A percentile compares a stretch with the other conserved stretches of the same genome.
Evolutionary conservation across 768 basidiomycete species (phyloP).

Genomic region (Amanita pallidorosea): DNA sequence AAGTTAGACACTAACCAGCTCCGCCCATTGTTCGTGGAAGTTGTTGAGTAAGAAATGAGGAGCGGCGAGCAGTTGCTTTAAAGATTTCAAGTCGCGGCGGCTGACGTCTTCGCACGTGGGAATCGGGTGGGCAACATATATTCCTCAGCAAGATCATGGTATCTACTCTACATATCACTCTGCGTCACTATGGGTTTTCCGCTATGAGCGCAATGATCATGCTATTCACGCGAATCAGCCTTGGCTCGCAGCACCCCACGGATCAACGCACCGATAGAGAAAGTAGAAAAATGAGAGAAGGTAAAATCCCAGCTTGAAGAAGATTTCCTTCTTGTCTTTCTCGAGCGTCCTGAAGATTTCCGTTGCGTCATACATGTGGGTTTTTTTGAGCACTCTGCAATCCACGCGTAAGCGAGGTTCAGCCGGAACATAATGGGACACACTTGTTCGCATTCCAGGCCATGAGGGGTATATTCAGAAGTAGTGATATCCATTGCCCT

Average conservation of each 20-base stretch:
- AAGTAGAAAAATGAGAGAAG: constrained; percentile 88
- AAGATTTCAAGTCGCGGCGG: neutral
- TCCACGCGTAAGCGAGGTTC: neutral
- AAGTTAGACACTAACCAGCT: constrained; percentile 22
- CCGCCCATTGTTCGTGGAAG: constrained; percentile 23
- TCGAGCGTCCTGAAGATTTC: constrained; percentile 95
- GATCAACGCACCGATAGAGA: constrained; percentile 62
- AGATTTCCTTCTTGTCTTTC: constrained; percentile 91
- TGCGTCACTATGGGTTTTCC: constrained; percentile 37
- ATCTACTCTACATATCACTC: constrained; percentile 2
- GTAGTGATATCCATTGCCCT: constrained; percentile 87
- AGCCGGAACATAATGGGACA: constrained; percentile 19
- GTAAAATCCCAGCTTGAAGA: constrained; percentile 90
- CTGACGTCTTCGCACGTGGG: neutral
- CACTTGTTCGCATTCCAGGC: constrained; percentile 92
- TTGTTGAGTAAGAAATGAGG: constrained; percentile 5
- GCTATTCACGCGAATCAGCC: constrained; percentile 20
- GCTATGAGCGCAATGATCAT: constrained; percentile 83
- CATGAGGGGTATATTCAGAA: constrained; percentile 81
- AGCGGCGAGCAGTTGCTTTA: constrained; percentile 1
- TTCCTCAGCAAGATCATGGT: neutral
- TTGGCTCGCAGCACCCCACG: neutral
- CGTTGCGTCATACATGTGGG: constrained; percentile 98
- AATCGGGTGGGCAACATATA: neutral
- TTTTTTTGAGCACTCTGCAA: constrained; percentile 42